phyloP scores from a whole-genome alignment of 805 yeast genomes.

The Candida odintsovae region DNA sequence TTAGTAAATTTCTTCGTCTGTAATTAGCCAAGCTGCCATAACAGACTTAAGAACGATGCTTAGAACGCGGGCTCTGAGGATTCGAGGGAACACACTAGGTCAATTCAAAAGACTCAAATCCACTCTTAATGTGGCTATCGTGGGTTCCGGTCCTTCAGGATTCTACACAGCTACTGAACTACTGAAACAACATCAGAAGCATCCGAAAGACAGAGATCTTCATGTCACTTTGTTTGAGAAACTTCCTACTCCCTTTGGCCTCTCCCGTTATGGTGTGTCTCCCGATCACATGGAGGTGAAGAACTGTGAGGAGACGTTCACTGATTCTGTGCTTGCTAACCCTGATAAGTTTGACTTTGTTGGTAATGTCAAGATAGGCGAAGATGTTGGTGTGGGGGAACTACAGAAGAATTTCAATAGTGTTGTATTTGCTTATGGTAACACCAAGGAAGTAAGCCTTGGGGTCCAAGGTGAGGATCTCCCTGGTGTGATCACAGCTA shows the following conservation, averaged over 20 bases:
- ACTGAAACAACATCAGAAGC: slow-evolving; percentile 38
- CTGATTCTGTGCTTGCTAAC: slow-evolving; percentile 28
- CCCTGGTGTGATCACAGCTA: slow-evolving; percentile 71
- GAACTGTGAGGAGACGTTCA: slow-evolving; percentile 66
- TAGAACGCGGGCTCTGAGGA: not conserved
- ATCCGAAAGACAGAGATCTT: slow-evolving; percentile 5
- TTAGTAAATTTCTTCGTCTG: not conserved
- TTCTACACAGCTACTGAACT: slow-evolving; percentile 82
- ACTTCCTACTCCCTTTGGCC: slow-evolving; percentile 86
- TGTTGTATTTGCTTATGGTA: slow-evolving; percentile 79
- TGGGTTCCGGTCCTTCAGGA: slow-evolving; percentile 97
- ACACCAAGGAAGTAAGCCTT: slow-evolving; percentile 49
- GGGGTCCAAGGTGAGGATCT: slow-evolving; percentile 50
- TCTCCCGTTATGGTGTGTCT: slow-evolving; percentile 93
- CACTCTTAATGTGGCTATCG: slow-evolving; percentile 35
- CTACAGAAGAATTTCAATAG: slow-evolving; percentile 59
- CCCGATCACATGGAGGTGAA: slow-evolving; percentile 99
- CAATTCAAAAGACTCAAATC: slow-evolving; percentile 6
- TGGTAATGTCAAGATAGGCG: slow-evolving; percentile 72
- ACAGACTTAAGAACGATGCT: not conserved
- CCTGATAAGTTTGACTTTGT: slow-evolving; percentile 44
- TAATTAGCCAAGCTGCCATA: too few species aligned
- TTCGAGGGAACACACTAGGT: not conserved
- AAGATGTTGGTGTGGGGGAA: slow-evolving; percentile 45
- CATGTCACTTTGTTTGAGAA: slow-evolving; percentile 75